Evolutionary conservation across 2,329 filamentous ascomycete genomes (phyloP).

Genomic region (Scortechinia acanthostroma): DNA sequence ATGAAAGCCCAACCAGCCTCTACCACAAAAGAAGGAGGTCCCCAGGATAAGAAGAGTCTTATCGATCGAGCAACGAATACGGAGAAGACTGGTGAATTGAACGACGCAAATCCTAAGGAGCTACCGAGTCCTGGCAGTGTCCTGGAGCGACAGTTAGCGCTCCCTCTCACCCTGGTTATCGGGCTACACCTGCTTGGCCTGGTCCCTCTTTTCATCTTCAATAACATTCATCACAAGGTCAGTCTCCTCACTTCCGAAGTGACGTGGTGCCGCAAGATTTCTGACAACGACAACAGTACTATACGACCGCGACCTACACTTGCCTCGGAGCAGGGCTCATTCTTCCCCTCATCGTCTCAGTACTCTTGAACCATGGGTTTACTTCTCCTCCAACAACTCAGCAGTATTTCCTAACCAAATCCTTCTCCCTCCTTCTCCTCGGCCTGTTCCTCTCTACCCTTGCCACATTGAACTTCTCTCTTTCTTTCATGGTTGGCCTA

Average conservation of each 20-base stretch:
- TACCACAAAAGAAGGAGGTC: background rate
- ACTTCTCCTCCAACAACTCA: conserved; percentile 29
- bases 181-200: conserved; percentile 70
- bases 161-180: conserved; percentile 69
- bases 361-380: conserved; percentile 11
- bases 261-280: background rate
- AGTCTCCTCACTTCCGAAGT: conserved; percentile 23
- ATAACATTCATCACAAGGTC: conserved; percentile 62
- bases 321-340: conserved; percentile 48
- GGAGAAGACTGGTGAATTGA: background rate
- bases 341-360: conserved; percentile 46
- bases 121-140: no score
- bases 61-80: no score
- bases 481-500: conserved; percentile 78
- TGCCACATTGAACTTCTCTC: conserved; percentile 90
- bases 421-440: conserved; percentile 83
- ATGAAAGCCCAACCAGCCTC: background rate
- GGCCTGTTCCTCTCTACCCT: conserved; percentile 88
- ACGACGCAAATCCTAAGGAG: no score
- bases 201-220: conserved; percentile 80
- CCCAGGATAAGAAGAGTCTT: background rate
- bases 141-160: conserved; percentile 59
- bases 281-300: conserved; percentile 3
- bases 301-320: conserved; percentile 47
- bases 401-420: conserved; percentile 75